Conservation (phyloP, 345 rosid genomes). For the Brassica rapa region DNA sequence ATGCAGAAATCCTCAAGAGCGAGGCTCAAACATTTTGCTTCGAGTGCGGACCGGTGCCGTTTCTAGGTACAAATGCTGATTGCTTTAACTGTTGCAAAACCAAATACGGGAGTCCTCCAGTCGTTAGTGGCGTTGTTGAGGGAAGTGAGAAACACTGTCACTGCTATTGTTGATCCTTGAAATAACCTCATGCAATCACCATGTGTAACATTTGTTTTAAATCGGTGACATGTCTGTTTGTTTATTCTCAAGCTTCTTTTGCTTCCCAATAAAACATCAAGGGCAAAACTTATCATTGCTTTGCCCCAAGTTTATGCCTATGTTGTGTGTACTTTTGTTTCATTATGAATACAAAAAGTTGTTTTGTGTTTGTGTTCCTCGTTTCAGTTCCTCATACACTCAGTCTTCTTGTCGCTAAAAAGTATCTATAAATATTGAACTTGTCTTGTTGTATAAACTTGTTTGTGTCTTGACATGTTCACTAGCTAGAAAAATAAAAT, state of each 20-base stretch:
- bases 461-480: not conserved
- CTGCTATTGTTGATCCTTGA: slow-evolving; percentile 12
- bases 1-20: not conserved
- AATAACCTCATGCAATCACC: not conserved
- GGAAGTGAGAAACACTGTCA: not conserved
- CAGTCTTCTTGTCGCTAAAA: too few relatives aligned
- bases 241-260: slow-evolving; percentile 1
- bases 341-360: not conserved
- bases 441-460: not conserved
- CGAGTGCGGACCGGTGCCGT: not conserved
- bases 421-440: too few relatives aligned
- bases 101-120: not conserved
- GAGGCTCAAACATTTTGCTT: not conserved
- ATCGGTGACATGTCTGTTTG: not conserved
- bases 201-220: not conserved
- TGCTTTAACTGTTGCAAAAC: not conserved
- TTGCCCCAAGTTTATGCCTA: not conserved
- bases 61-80: not conserved
- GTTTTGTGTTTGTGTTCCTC: too few relatives aligned
- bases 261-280: not conserved
- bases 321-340: not conserved
- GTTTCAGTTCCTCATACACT: too few relatives aligned
- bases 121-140: not conserved
- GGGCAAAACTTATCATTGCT: not conserved
- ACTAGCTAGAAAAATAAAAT: too few relatives aligned